Conservation (phyloP, 2,329 filamentous ascomycete species). For the Fusarium succisae region DNA sequence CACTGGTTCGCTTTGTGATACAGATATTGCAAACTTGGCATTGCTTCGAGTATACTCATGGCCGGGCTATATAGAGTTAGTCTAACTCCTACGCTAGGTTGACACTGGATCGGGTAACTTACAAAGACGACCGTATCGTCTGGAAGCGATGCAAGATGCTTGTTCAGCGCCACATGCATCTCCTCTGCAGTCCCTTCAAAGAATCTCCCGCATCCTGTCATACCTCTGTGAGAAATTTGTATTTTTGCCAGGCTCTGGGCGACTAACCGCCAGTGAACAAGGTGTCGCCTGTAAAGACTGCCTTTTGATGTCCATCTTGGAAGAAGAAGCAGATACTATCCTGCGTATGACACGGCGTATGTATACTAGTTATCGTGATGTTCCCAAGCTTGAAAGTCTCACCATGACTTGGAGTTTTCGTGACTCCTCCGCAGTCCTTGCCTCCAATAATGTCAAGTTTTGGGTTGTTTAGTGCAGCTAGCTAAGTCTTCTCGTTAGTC, state of each 20-base stretch:
- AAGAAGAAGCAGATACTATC: neutral
- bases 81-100: neutral
- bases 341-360: neutral
- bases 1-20: neutral
- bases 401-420: neutral
- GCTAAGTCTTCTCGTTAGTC: neutral
- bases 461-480: neutral
- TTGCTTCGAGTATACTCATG: neutral
- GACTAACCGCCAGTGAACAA: neutral
- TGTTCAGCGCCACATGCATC: neutral
- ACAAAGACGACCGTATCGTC: neutral
- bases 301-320: neutral
- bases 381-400: neutral
- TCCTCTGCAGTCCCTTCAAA: neutral
- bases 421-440: neutral
- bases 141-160: neutral
- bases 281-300: neutral
- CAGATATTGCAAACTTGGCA: neutral
- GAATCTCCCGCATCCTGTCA: neutral
- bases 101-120: neutral
- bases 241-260: rapidly evolving
- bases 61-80: neutral
- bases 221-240: rapidly evolving
- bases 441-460: neutral
- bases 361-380: neutral